Conservation (phyloP, 2,329 filamentous ascomycete species). For the Beauveria bassiana region DNA sequence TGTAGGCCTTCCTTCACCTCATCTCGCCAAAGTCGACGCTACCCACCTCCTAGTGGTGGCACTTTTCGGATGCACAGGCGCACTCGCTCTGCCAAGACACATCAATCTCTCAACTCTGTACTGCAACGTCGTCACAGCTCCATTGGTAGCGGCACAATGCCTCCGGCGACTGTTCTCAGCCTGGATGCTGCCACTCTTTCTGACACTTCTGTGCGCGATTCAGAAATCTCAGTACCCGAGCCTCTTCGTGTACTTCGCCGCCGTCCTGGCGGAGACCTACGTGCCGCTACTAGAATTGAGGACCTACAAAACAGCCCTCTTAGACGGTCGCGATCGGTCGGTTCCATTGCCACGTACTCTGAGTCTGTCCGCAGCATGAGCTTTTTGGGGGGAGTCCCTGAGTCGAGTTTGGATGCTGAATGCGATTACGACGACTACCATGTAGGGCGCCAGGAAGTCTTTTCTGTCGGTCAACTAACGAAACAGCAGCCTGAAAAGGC, state of each 20-base stretch:
- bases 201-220: constrained; percentile 40
- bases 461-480: constrained; percentile 52
- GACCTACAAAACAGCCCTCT: constrained; percentile 46
- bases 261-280: constrained; percentile 67
- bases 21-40: constrained; percentile 19
- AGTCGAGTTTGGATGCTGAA: constrained; percentile 23
- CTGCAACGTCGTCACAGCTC: constrained; percentile 51
- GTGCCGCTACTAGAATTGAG: constrained; percentile 57
- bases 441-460: constrained; percentile 34
- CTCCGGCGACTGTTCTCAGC: constrained; percentile 46
- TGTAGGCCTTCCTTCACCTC: constrained; percentile 24
- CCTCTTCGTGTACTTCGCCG: constrained; percentile 60
- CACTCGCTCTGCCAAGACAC: constrained; percentile 41
- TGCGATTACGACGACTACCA: constrained; percentile 13
- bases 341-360: constrained; percentile 51
- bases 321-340: constrained; percentile 49
- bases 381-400: constrained; percentile 33
- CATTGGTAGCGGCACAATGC: constrained; percentile 47
- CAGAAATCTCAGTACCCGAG: constrained; percentile 35
- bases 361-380: constrained; percentile 51
- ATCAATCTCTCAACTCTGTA: constrained; percentile 41
- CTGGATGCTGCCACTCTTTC: constrained; percentile 54
- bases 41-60: constrained; percentile 22
- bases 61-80: constrained; percentile 32
- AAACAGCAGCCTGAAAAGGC: constrained; percentile 39